phyloP scores from a whole-genome alignment of 495 filamentous ascomycete genomes.

The Aspergillus biplanus region DNA sequence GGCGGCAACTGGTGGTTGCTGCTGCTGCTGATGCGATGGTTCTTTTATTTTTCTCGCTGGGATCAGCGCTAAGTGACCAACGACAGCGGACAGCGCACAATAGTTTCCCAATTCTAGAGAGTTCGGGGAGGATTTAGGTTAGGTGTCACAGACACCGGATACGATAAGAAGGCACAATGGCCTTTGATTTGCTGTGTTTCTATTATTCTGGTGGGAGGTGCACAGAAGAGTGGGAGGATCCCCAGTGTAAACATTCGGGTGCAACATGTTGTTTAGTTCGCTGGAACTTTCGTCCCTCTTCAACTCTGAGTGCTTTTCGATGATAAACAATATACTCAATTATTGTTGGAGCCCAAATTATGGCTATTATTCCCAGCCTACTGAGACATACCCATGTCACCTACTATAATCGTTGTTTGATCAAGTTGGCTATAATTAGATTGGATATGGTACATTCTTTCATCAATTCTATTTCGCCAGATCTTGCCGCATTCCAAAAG shows the following conservation, averaged over 20 bases:
- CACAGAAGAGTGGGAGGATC: too few species aligned
- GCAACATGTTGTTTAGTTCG: too few species aligned
- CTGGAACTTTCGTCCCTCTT: too few species aligned
- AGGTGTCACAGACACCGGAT: not conserved
- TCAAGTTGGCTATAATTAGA: not conserved
- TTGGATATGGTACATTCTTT: not conserved
- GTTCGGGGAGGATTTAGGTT: not conserved
- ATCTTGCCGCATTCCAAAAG: not conserved
- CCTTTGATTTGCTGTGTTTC: slow-evolving; percentile 30
- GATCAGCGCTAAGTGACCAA: slow-evolving; percentile 21
- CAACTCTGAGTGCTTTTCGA: too few species aligned
- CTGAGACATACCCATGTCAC: slow-evolving; percentile 4
- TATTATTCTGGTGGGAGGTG: slow-evolving; percentile 30
- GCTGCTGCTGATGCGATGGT: slow-evolving; percentile 41
- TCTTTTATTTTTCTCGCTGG: not conserved
- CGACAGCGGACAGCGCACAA: not conserved
- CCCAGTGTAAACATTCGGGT: not conserved
- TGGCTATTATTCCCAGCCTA: not conserved
- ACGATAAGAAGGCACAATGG: not conserved
- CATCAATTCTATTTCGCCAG: not conserved
- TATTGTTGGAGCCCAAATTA: not conserved
- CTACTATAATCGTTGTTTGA: not conserved
- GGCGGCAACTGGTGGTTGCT: slow-evolving; percentile 12
- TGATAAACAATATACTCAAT: too few species aligned
- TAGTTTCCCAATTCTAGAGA: not conserved